These are phyloP conservation scores for Solanum pennellii DNA, from an alignment of 257 asterid genomes.

Conservation along the genomic window DNA sequence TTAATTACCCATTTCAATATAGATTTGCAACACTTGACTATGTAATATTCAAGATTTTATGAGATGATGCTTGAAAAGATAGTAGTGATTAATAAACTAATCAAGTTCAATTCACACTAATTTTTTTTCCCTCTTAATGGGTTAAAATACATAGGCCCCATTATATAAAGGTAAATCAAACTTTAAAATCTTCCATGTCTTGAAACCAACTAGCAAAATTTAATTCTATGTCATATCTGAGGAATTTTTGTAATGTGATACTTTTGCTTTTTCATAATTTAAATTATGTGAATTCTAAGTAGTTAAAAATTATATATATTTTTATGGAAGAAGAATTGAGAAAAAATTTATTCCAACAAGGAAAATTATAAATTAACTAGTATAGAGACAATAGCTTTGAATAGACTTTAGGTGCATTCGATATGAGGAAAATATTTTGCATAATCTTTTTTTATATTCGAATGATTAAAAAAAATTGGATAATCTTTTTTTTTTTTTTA, in stretches of 20 bases:
- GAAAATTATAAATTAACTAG: not conserved
- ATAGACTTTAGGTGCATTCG: not conserved
- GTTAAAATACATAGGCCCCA: constrained; percentile 4
- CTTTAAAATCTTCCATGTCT: not conserved
- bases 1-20: not conserved
- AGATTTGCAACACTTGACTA: not conserved
- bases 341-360: too few relatives aligned
- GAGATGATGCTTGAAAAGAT: constrained; percentile 9
- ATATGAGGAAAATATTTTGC: not conserved
- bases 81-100: not conserved
- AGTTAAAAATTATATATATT: too few relatives aligned
- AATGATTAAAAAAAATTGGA: not conserved
- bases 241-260: not conserved
- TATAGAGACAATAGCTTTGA: not conserved
- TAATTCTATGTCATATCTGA: not conserved
- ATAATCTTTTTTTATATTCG: too few relatives aligned
- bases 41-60: not conserved
- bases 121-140: not conserved
- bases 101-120: not conserved
- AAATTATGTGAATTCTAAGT: too few relatives aligned
- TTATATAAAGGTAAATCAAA: constrained; percentile 2
- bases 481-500: too few relatives aligned
- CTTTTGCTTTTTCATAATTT: not conserved
- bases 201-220: not conserved
- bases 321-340: not conserved